Percentiles rank a stretch among this genome's conserved stretches.
These are phyloP conservation scores for Combretum micranthum DNA, from an alignment of 345 rosid species.

Conservation along the genomic window DNA sequence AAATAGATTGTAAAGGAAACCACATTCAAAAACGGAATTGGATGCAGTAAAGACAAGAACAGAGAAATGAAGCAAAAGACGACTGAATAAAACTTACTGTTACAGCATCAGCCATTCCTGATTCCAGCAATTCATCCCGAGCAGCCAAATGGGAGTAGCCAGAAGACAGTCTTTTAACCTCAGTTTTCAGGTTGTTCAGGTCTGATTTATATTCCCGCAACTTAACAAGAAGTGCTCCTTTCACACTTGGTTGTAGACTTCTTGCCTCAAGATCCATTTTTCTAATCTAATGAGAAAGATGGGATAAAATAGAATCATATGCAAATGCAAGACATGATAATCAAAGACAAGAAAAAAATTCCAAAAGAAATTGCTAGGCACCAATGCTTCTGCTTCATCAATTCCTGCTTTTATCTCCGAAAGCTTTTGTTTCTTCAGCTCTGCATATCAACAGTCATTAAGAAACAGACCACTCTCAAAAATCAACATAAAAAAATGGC, in stretches of 20 bases:
- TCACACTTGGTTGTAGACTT: slow-evolving; percentile 58
- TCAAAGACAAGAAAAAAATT: neutral
- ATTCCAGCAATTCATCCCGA: slow-evolving; percentile 60
- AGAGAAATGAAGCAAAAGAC: neutral
- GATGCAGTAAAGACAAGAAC: neutral
- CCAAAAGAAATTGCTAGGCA: slow-evolving; percentile 14
- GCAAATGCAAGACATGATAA: neutral
- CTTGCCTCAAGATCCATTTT: slow-evolving; percentile 94
- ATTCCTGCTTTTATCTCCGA: slow-evolving; percentile 57
- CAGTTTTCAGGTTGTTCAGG: slow-evolving; percentile 71
- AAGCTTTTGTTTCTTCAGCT: slow-evolving; percentile 76
- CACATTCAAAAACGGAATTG: neutral
- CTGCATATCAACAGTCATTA: slow-evolving; percentile 31
- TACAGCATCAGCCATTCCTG: slow-evolving; percentile 67
- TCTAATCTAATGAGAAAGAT: slow-evolving; percentile 24
- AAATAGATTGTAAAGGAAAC: neutral
- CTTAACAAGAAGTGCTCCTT: slow-evolving; percentile 68
- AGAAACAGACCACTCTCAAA: neutral
- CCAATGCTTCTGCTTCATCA: slow-evolving; percentile 80
- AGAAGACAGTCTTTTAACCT: slow-evolving; percentile 54
- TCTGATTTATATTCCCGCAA: slow-evolving; percentile 81
- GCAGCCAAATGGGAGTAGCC: slow-evolving; percentile 49
- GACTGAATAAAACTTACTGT: slow-evolving; percentile 32
- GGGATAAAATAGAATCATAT: neutral
- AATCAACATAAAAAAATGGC: too few species aligned